phyloP scores from a whole-genome alignment of 2,329 filamentous ascomycete species.

The Claviceps maximensis region DNA sequence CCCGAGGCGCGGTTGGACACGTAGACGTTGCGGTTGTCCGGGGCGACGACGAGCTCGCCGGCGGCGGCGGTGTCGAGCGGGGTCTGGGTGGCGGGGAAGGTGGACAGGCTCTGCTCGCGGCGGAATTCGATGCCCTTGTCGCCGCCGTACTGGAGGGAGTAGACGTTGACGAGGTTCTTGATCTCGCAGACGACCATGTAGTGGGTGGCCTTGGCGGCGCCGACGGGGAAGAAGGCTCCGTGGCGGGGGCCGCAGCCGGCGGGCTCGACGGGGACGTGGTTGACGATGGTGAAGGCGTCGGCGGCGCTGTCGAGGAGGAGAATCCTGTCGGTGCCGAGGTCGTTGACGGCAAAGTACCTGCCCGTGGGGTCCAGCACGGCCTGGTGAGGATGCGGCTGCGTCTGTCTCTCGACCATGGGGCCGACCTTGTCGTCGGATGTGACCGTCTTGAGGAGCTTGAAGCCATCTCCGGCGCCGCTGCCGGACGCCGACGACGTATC shows the following conservation, averaged over 20 bases:
- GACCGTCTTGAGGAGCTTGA: slow-evolving; percentile 27
- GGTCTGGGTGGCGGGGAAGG: slow-evolving; percentile 24
- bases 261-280: slow-evolving; percentile 19
- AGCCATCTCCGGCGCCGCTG: slow-evolving; percentile 13
- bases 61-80: slow-evolving; percentile 26
- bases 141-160: slow-evolving; percentile 25
- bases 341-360: slow-evolving; percentile 33
- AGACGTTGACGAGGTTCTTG: slow-evolving; percentile 30
- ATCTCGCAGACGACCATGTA: slow-evolving; percentile 36
- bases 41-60: slow-evolving; percentile 30
- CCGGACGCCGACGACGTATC: slow-evolving; percentile 18
- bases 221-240: slow-evolving; percentile 31
- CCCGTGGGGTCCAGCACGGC: slow-evolving; percentile 34
- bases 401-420: slow-evolving; percentile 20
- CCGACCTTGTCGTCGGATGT: slow-evolving; percentile 20
- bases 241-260: slow-evolving; percentile 36
- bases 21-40: slow-evolving; percentile 32
- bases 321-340: slow-evolving; percentile 36
- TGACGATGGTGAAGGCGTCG: slow-evolving; percentile 26
- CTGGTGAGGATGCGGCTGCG: slow-evolving; percentile 31
- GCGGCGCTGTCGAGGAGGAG: slow-evolving; percentile 30
- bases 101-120: slow-evolving; percentile 24
- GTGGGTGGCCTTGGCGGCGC: slow-evolving; percentile 23
- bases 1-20: slow-evolving; percentile 37
- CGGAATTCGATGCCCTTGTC: slow-evolving; percentile 22